Evolutionary conservation across 1,284 basidiomycete species (phyloP), one percentile per base, ranked within the genome.

Genomic region (Pholiota adiposa): DNA sequence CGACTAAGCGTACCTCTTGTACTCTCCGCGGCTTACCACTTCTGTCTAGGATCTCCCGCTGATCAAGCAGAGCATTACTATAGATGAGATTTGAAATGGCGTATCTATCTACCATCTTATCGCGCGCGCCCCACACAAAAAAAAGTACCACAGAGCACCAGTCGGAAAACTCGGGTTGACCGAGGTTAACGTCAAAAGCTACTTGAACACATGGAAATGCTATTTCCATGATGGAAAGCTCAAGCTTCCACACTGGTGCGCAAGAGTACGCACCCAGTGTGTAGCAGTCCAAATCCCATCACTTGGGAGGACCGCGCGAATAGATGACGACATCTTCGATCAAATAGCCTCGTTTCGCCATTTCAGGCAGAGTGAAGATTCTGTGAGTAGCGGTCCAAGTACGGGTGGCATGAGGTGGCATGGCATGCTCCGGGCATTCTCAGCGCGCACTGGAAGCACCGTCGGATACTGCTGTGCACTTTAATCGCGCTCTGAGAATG

Each of bases 301-400:
- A 34, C 16, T 16, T 18, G 12, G 9, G 2, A 12, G 53, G 41
- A 55, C 19, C 53, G 53, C 53, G 51, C 27, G 56, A 59, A 49
- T 23, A 58, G 23, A 59, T 65, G 64, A 60, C 64, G 64, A 59
- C 57, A 63, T 65, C 21, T 59, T 18, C 16, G 12, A 18, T 36
- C 38, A 59, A 52, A 52, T 61, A 51, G 55, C 61, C 59, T 63
- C 64, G 63, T 63, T 54, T 43, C 40, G 36, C 49, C 9, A 48
- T n/a, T 38, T 34, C 14, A 38, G 40, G 43, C 25, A 12, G 57
- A 55, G 29, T 46, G 25, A 60, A 38, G 36, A 38, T 4, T 12
- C 36, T 38, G 36, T 16, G 9, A 31, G 7, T 16, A n/a, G 36
- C 36, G 43, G 5, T 18, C n/a, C 25, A 11, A 11, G 44, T 25